Evolutionary conservation across 1,139 yeast species (phyloP).

Genomic region (Petasospora rhodanensis): DNA sequence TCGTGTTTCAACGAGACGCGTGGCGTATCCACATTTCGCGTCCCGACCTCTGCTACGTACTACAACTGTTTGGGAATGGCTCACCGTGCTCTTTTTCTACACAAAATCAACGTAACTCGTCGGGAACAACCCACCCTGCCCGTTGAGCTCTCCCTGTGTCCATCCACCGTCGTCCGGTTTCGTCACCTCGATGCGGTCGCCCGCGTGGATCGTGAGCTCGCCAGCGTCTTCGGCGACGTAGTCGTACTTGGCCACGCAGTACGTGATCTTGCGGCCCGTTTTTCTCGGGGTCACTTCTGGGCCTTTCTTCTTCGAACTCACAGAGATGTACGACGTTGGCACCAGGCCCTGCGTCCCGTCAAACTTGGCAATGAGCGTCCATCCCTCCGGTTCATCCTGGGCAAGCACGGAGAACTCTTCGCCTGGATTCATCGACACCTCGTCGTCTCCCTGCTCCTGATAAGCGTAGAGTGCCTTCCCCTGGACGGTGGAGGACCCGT

Average conservation of each 20-base stretch:
- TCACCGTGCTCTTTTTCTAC: slow-evolving; percentile 1
- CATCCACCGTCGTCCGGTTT: slow-evolving; percentile 89
- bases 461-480: slow-evolving; percentile 60
- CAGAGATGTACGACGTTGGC: slow-evolving; percentile 68
- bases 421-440: slow-evolving; percentile 56
- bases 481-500: slow-evolving; percentile 6
- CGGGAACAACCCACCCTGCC: slow-evolving; percentile 71
- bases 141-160: slow-evolving; percentile 88
- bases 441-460: slow-evolving; percentile 71
- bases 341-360: slow-evolving; percentile 65
- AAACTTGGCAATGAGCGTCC: slow-evolving; percentile 59
- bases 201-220: slow-evolving; percentile 67
- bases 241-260: slow-evolving; percentile 73
- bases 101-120: slow-evolving; percentile 48
- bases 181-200: slow-evolving; percentile 69
- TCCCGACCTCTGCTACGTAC: no score
- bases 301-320: slow-evolving; percentile 47
- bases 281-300: slow-evolving; percentile 80
- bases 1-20: no score
- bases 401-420: slow-evolving; percentile 56
- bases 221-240: slow-evolving; percentile 81
- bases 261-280: slow-evolving; percentile 42
- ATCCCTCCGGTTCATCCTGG: slow-evolving; percentile 87
- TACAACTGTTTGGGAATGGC: no score
- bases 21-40: no score